phyloP scores from a whole-genome alignment of 192 early-diverging fungal species.

The Coemansia sp. region DNA sequence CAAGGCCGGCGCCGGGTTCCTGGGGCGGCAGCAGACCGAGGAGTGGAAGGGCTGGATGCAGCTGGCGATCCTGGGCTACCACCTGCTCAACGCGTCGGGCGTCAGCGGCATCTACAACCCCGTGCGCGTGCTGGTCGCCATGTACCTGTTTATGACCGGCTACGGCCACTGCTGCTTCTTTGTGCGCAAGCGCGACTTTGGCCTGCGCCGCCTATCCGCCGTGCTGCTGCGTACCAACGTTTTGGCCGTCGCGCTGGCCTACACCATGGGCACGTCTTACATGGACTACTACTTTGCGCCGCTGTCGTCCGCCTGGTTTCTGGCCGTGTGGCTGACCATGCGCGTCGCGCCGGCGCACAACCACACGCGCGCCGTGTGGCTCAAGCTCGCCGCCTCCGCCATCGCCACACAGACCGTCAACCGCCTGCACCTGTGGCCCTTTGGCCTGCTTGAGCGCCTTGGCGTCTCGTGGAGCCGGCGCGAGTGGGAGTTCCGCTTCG shows the following conservation, averaged over 20 bases:
- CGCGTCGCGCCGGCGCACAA: conserved; percentile 51
- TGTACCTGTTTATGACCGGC: conserved; percentile 80
- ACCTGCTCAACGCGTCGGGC: conserved; percentile 64
- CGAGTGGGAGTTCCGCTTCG: conserved; percentile 71
- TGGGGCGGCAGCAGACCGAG: conserved; percentile 75
- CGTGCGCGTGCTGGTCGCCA: conserved; percentile 69
- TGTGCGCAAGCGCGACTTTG: conserved; percentile 65
- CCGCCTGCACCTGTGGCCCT: conserved; percentile 33
- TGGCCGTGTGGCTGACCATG: conserved; percentile 68
- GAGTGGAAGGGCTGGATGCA: conserved; percentile 93
- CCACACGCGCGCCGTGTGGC: conserved; percentile 45
- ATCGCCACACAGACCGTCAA: conserved; percentile 9
- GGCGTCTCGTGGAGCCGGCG: conserved; percentile 58
- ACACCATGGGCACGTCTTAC: conserved; percentile 65
- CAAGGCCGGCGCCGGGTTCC: conserved; percentile 50
- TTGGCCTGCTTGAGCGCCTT: conserved; percentile 38
- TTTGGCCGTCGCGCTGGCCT: conserved; percentile 60
- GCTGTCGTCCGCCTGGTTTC: conserved; percentile 66
- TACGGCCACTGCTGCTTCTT: conserved; percentile 77
- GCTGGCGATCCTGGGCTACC: conserved; percentile 65
- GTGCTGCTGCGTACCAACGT: conserved; percentile 68
- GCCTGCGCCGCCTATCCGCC: conserved; percentile 57
- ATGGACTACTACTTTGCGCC: conserved; percentile 80
- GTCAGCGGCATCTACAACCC: conserved; percentile 65
- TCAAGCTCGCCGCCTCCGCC: conserved; percentile 53